Conservation (phyloP, 1,284 basidiomycete genomes). For the Cryptococcus sp. region DNA sequence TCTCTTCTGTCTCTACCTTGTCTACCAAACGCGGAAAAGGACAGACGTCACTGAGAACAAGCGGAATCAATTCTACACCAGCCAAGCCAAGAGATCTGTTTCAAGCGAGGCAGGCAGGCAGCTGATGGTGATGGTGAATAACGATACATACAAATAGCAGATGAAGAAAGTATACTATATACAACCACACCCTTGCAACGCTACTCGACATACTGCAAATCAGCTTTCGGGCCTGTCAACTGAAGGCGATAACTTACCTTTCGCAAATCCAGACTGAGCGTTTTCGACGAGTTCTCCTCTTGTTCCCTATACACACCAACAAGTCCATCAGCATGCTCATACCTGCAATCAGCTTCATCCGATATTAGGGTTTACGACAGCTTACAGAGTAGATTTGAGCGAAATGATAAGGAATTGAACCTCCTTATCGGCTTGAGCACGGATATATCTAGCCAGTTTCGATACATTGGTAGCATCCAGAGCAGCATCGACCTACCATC, state of each 20-base stretch:
- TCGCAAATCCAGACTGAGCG: constrained; percentile 70
- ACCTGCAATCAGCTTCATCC: constrained; percentile 49
- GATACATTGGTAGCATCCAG: constrained; percentile 94
- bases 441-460: constrained; percentile 86
- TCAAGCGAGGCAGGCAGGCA: not conserved
- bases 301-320: constrained; percentile 94
- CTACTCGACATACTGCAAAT: not conserved
- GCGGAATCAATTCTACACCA: too few species aligned
- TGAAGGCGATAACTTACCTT: constrained; percentile 64
- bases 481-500: constrained; percentile 74
- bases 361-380: not conserved
- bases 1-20: too few species aligned
- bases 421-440: constrained; percentile 58
- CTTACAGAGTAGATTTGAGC: constrained; percentile 55
- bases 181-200: not conserved
- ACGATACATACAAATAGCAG: not conserved
- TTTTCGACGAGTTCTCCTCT: constrained; percentile 82
- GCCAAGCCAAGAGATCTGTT: too few species aligned
- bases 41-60: too few species aligned
- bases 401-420: constrained; percentile 99
- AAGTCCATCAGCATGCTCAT: constrained; percentile 84
- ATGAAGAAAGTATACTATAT: not conserved
- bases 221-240: not conserved
- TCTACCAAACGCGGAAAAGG: too few species aligned
- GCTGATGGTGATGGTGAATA: not conserved